Base-by-base conservation (phyloP, 768 basidiomycete species). In the Suillus subluteus region DNA sequence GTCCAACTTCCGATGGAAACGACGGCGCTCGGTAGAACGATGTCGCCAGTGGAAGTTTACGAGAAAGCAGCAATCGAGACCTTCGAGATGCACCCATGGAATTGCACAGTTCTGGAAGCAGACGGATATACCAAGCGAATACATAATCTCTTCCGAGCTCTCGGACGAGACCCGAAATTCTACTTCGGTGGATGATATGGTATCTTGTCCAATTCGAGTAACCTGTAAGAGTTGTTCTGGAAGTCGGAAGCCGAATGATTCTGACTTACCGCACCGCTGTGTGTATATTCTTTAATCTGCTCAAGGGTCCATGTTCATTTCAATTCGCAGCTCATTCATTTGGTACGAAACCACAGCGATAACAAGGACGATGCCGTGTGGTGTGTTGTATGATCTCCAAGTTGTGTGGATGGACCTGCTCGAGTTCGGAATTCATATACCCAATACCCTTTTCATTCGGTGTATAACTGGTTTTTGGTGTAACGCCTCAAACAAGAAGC, bases 1-100 rank as follows among this genome's bases (percentile, higher is more conserved):
- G 55, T 56, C 32, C 55, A 56, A 38, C 55, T n/a, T 56, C 55
- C 55, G 6, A 56, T 56, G 55, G 55, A 56, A 56, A 56, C 55
- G n/a, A 13, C 55, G 6, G 55, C 32, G 12, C 55, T 56, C 12
- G 55, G 55, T 13, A 56, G 55, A 38, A 37, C 6, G 12, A 56
- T 37, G 35, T 37, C 55, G 21, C 55, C 12, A 37, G 32, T 37
- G 21, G 32, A 56, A 56, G 21, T 56, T 56, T 56, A 56, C 55
- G 35, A 56, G 35, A 56, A 56, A n/a, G 55, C 55, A 37, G 55
- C 32, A 37, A 56, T 56, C 55, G 32, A 56, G 35, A 21, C 12
- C 21, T 56, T 56, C 55, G 55, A 56, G 55, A 56, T n/a, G 55
- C 32, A 56, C 35, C 55, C 55, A 37, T 56, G 55, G 55, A 13